phyloP scores from a whole-genome alignment of 306 rosid species.

The Ziziphus jujuba region DNA sequence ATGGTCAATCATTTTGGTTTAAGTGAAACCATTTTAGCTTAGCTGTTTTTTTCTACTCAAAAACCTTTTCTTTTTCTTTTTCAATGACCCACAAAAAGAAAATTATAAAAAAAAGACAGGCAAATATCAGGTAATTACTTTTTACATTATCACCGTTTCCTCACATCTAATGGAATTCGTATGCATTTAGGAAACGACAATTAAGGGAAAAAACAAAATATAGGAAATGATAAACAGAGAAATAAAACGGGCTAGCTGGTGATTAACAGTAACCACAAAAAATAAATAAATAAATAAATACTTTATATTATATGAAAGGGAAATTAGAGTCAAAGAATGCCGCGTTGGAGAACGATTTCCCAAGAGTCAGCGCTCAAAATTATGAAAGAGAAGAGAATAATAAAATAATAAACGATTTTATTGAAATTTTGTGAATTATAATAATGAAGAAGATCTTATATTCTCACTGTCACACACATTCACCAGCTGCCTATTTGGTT shows the following conservation, averaged over 20 bases:
- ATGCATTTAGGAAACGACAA: no score
- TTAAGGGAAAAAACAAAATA: no score
- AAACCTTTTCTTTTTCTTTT: no score
- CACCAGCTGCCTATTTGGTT: slow-evolving; percentile 10
- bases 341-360: slow-evolving; percentile 22
- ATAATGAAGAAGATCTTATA: slow-evolving; percentile 9
- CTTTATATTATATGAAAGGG: no score
- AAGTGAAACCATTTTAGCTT: no score
- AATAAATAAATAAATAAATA: not conserved
- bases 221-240: not conserved
- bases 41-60: no score
- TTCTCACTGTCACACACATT: not conserved
- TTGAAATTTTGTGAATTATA: slow-evolving; percentile 7
- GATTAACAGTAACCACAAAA: not conserved
- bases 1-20: not conserved
- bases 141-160: no score
- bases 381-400: not conserved
- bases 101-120: no score
- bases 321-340: slow-evolving; percentile 13
- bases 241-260: not conserved
- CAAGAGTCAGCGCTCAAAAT: slow-evolving; percentile 5
- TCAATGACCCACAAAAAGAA: no score
- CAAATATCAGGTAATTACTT: no score
- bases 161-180: no score
- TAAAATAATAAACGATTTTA: not conserved